Base-by-base conservation (phyloP, 2,329 filamentous ascomycete genomes). In the Trichoderma brevicompactum region DNA sequence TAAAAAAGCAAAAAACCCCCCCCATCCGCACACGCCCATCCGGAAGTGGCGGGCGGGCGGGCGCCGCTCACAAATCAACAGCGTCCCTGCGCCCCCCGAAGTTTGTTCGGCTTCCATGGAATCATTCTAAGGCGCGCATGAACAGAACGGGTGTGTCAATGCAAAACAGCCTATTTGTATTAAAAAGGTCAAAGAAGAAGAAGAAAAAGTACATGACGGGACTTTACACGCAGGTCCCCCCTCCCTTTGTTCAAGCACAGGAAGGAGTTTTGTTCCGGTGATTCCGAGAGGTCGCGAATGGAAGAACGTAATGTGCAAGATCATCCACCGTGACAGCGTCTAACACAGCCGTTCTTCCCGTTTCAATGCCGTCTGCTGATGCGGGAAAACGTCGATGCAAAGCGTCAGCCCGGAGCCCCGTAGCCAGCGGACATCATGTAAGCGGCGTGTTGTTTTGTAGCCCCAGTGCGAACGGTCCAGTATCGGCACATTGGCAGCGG, bases 11-110 rank as follows among this genome's bases (percentile, higher is more conserved):
- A n/a, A 34, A n/a, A 28, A 15, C 15, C 41, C n/a, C 32, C 15
- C 12, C 48, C 28, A 41, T 43, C 19, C 36, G 23, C 6, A 32
- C 9, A 34, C 49, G 28, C 59, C 59, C 48, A 53, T 53, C 28
- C 59, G 59, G 59, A 62, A 62, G 59, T 46, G 49, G 40, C 59
- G 59, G 59, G 19, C 59, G 59, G 59, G 19, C 59, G 40, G 44
- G 19, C 38, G 38, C 59, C 59, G 49, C 40, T 38, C 28, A 44
- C 38, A 34, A 36, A 34, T 19, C 34, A n/a, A n/a, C 44, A 19
- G 19, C 23, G 44, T 49, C 17, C 36, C 56, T 41, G 36, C 17
- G 40, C 48, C 23, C 48, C 23, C 8, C 32, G 28, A 62, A 34
- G 28, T 28, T 62, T 53, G 19, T n/a, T 43, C 38, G 49, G 49